Evolutionary conservation across 805 yeast genomes (phyloP), one percentile per base, ranked within the genome.

Genomic region (Kodamaea leandrae): DNA sequence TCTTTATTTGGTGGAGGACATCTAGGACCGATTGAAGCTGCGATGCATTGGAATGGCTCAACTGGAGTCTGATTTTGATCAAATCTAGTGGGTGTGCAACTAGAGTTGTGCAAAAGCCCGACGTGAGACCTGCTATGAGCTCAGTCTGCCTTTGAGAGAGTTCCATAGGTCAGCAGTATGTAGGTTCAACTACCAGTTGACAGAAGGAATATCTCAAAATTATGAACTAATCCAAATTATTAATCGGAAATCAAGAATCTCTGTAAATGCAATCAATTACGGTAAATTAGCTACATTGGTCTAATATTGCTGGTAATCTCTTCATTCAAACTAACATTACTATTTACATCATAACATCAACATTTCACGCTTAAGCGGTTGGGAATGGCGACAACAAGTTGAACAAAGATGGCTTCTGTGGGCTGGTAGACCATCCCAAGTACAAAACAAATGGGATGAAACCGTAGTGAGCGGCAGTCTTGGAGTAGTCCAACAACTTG

Each of bases 361-460:
- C 29, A 33, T 33, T 16, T 5, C 34, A 24, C 15, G 17, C 39
- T 68, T 71, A 85, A 56, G 79, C 84, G 49, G 86, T 76, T 51
- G 95, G 93, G 54, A 86, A 74, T 37, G 95, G 95, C 49, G 90
- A 82, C 54, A 86, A 73, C 54, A 86, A 74, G 57, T 73, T 75
- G 64, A 91, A 74, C 59, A 91, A 71, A 50, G 81, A 80, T 49
- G 97, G 97, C 68, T 84, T 86, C 65, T 83, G 84, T 42, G 88
- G 74, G 49, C 91, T 82, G 53, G 86, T 80, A 36, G 70, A 60
- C 72, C 72, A 69, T 15, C 74, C 99, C 54, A 93, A 72, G 74
- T 93, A 93, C 60, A 93, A 73, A 51, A 93, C 83, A 61, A 93
- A 85, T 43, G 99, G 99, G 56, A 93, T 83, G 87, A 96, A 93